Base-by-base conservation (phyloP, 1,284 basidiomycete species). In the Tilletia indica region DNA sequence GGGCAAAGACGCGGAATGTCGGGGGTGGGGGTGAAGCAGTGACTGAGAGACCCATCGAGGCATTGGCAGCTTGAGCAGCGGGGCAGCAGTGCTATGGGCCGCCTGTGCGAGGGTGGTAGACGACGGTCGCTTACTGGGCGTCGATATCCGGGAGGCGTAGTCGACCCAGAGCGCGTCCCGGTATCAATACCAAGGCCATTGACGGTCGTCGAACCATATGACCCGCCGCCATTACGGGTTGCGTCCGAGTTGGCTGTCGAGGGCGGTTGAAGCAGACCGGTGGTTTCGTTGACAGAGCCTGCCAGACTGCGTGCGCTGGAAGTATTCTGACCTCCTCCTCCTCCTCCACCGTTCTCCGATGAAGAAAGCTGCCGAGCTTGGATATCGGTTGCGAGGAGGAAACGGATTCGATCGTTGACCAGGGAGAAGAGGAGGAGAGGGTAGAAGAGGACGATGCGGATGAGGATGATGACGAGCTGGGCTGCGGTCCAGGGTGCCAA, bases 21-120 rank as follows among this genome's bases (percentile, higher is more conserved):
- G 82, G 79, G 9, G 82, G 76, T 11, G 81, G 80, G 11, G 82
- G 78, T 45, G 64, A 31, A 12, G 76, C 70, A 19, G 76, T 71
- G 36, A 82, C 73, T n/a, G 76, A 71, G 39, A 82, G 76, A 51
- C 80, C 80, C 80, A 82, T 80, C 14, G 76, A 77, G 11, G 77
- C 79, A 45, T 79, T 80, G 0, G 79, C 73, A 72, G 73, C 68
- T 70, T 77, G 38, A 71, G 70, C 12, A 2, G 47, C n/a, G 11
- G 64, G 12, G 56, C 25, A 9, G 68, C 54, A 1, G 21, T 39
- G 25, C 45, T 67, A 0, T 66, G 39, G 8, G 67, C 58, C n/a
- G 69, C 69, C 45, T 61, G 67, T 14, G 71, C 68, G 34, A 64
- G 71, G 48, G 25, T 68, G 45, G 63, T 45, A 5, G 64, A 70